Base-by-base conservation (phyloP, 345 rosid genomes). In the Eucalyptus rudis region DNA sequence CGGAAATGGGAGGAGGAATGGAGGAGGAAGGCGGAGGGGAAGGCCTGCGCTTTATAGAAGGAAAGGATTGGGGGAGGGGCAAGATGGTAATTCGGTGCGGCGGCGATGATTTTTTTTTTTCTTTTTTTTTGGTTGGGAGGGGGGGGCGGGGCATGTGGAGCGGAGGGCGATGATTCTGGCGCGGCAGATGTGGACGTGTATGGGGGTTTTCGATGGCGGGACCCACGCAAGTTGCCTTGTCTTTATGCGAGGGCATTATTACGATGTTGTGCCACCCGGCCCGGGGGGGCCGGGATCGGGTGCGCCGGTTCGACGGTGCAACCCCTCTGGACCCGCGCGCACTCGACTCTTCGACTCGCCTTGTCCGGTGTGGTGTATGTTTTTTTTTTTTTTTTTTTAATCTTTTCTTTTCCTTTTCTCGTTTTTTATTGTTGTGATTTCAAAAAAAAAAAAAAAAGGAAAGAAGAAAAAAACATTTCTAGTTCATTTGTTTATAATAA, bases 121-220 rank as follows among this genome's bases (percentile, higher is more conserved):
- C 25, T 58, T 5, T 36, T 29, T 13, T 7, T n/a, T 59, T 27
- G 13, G 4, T 10, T 11, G 31, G 66, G 6, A 6, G 31, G 66
- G 7, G 31, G 31, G 10, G 68, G 8, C 7, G 15, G 31, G 31
- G 31, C 62, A 56, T 56, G 62, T 11, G 66, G 31, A 27, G 89
- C 43, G 36, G 50, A 25, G 79, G 92, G 93, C 94, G 93, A 92
- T 93, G 90, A 90, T 92, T 92, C 90, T 89, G 80, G 88, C 47
- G 91, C 86, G 86, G 84, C n/a, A 16, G 85, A 91, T 12, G 43
- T 86, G 44, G 90, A 89, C 92, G 91, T 88, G 90, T 40, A 25
- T 49, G 49, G 36, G 84, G 3, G 6, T 5, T n/a, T 66, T 4
- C 6, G 20, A 31, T 1, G 10, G 71, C 45, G 76, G 92, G 91